phyloP scores from a whole-genome alignment of 2,329 filamentous ascomycete species.

The Sordariomycetes sp. region DNA sequence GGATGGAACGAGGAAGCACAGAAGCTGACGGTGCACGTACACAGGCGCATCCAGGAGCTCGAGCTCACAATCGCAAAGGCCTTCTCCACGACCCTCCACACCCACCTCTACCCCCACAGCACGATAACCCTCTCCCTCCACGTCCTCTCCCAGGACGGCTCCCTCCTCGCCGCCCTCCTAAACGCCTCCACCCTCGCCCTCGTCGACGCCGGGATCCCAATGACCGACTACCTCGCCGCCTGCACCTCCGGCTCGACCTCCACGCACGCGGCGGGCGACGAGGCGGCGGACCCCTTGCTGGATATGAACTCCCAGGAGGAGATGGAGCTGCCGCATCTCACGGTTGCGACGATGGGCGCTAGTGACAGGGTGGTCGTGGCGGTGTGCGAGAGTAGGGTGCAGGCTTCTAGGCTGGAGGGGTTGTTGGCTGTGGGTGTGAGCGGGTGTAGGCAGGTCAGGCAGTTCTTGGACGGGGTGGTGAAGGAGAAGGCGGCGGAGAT shows the following conservation, averaged over 20 bases:
- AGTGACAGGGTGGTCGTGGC: conserved; percentile 66
- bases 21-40: neutral
- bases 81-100: conserved; percentile 67
- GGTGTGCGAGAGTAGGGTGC: conserved; percentile 80
- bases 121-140: conserved; percentile 75
- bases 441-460: conserved; percentile 75
- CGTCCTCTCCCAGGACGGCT: conserved; percentile 81
- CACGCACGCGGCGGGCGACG: conserved; percentile 50
- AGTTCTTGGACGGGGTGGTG: conserved; percentile 70
- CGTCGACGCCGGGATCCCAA: conserved; percentile 88
- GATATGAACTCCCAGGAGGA: conserved; percentile 73
- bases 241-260: conserved; percentile 77
- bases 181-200: conserved; percentile 88
- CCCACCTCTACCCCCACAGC: conserved; percentile 78
- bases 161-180: conserved; percentile 74
- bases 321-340: conserved; percentile 78
- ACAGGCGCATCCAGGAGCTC: conserved; percentile 67
- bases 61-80: conserved; percentile 66
- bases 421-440: conserved; percentile 91
- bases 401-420: conserved; percentile 67
- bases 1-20: neutral
- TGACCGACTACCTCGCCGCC: conserved; percentile 81
- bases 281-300: conserved; percentile 61
- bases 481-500: conserved; percentile 55
- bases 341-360: conserved; percentile 65